Conservation (phyloP, 1,284 basidiomycete genomes). For the Marasmius oreades region DNA sequence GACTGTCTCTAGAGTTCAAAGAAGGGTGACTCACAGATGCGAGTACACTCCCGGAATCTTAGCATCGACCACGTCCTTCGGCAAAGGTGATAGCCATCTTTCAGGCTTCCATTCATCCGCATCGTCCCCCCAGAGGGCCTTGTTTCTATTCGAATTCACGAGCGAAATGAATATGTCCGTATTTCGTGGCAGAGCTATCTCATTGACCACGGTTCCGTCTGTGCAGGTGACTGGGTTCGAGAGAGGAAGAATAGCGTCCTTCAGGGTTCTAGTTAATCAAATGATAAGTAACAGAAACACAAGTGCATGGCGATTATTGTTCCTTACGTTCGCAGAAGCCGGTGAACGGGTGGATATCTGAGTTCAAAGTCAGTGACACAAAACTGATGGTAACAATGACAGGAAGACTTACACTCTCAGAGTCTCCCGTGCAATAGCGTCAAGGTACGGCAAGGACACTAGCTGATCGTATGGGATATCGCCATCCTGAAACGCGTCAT, state of each 20-base stretch:
- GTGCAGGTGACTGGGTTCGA: conserved; percentile 20
- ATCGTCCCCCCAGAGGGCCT: conserved; percentile 30
- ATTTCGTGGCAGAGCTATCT: conserved; percentile 22
- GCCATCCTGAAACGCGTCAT: conserved; percentile 12
- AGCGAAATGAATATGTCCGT: conserved; percentile 25
- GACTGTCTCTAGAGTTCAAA: background rate
- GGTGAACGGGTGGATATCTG: conserved; percentile 19
- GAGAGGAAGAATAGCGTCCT: conserved; percentile 21
- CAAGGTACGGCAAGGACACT: conserved; percentile 30
- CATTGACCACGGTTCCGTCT: conserved; percentile 23
- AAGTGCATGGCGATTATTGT: background rate
- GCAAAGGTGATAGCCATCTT: conserved; percentile 28
- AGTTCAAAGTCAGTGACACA: background rate
- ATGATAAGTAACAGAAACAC: background rate
- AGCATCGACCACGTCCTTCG: conserved; percentile 13
- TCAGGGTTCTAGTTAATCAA: conserved; percentile 11
- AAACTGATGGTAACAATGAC: background rate
- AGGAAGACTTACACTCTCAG: conserved; percentile 17
- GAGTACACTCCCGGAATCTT: conserved; percentile 15
- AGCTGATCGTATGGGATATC: conserved; percentile 25
- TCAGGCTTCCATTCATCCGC: conserved; percentile 34
- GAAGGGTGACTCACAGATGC: conserved; percentile 10
- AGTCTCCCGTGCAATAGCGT: conserved; percentile 32
- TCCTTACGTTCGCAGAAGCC: conserved; percentile 11
- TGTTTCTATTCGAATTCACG: conserved; percentile 25